A percentile compares a stretch with the other conserved stretches of the same genome.
Conservation (phyloP, 2,329 filamentous ascomycete species). For the Sordariomycetes sp. region DNA sequence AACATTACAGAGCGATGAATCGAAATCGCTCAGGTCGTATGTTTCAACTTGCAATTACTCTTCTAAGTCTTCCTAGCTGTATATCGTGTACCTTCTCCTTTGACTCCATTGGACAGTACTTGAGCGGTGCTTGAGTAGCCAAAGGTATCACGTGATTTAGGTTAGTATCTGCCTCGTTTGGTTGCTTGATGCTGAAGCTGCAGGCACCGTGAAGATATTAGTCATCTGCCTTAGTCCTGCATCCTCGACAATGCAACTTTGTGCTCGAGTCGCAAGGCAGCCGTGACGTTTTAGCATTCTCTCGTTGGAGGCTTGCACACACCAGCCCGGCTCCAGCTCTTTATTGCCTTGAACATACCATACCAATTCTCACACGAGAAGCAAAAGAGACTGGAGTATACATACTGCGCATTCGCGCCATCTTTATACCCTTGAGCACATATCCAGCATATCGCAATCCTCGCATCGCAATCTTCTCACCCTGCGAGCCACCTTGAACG, state of each 20-base stretch:
- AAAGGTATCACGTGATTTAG: background rate
- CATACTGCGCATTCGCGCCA: background rate
- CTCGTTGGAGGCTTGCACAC: background rate
- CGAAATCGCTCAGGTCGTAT: background rate
- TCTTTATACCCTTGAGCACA: background rate
- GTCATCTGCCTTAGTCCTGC: background rate
- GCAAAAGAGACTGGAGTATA: constrained; percentile 8
- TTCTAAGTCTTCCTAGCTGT: background rate
- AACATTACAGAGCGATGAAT: background rate
- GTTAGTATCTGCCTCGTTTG: background rate
- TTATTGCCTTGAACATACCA: background rate
- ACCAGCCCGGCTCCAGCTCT: background rate
- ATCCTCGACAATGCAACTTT: background rate
- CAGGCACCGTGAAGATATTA: background rate
- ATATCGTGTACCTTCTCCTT: background rate
- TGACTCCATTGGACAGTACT: background rate
- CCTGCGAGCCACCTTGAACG: background rate
- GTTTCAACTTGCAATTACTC: background rate
- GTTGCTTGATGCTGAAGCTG: too few species aligned
- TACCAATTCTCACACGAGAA: background rate
- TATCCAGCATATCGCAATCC: background rate
- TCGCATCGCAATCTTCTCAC: background rate
- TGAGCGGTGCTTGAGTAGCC: background rate
- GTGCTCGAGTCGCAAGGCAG: background rate
- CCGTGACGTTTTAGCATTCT: background rate